Evolutionary conservation across 208 protist species (phyloP).

Genomic region (Naegleria gruberi): DNA sequence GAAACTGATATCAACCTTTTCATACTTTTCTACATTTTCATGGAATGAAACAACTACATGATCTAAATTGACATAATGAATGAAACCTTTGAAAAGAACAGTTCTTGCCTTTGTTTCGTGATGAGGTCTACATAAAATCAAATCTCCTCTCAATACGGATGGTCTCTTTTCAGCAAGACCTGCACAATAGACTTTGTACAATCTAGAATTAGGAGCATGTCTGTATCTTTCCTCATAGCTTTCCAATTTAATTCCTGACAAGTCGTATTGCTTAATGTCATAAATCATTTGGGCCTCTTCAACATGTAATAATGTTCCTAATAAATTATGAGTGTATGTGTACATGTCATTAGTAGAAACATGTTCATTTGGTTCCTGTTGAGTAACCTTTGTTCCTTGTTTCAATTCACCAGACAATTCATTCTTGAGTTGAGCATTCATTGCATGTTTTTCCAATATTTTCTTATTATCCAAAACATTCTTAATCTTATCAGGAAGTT

Average conservation of each 20-base stretch:
- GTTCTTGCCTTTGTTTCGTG: neutral
- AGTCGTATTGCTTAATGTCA: neutral
- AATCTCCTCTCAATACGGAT: constrained; percentile 14
- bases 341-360: no score
- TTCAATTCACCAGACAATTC: no score
- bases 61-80: constrained; percentile 22
- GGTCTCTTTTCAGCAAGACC: constrained; percentile 29
- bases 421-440: no score
- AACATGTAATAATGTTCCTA: neutral
- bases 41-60: neutral
- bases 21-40: neutral
- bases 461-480: no score
- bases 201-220: neutral
- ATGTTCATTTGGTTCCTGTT: no score
- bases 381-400: no score
- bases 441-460: no score
- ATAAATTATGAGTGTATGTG: neutral
- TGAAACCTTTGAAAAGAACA: constrained; percentile 14
- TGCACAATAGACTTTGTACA: neutral
- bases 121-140: neutral
- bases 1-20: neutral
- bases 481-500: no score
- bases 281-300: neutral
- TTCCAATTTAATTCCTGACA: neutral
- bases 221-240: no score